Base-by-base conservation (phyloP, 495 filamentous ascomycete genomes). In the Penicillium turbatum region DNA sequence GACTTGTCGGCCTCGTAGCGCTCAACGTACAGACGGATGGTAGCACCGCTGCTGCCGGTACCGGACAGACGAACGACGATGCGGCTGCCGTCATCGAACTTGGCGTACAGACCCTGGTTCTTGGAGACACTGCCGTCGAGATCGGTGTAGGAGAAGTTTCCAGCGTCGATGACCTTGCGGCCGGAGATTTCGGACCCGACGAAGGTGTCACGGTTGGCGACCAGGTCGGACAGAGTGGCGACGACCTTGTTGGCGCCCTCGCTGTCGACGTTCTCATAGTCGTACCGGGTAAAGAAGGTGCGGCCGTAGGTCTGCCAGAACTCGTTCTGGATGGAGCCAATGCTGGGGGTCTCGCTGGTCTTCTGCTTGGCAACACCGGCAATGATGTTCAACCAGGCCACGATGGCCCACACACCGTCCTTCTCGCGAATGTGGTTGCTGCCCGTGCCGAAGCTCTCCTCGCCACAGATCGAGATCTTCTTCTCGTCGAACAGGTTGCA, bases 381-480 rank as follows among this genome's bases (percentile, higher is more conserved):
- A 63, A 98, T 96, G 70, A 98, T 95, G 74, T 98, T 98, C 65
- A 98, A 71, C 93, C 93, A 98, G 32, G 93, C 93, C 21, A 97
- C 87, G 45, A 98, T 81, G 54, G 93, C 93, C 93, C 93, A 98
- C 46, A 97, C 77, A 39, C 93, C 93, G 61, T 98, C 93, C 80
- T 98, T 98, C 82, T 98, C 93, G 50, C 93, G 87, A 68, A 98
- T 96, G 72, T 98, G 93, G 77, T 98, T 96, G 79, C 87, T 92
- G n/a, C 93, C 93, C 2, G 93, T 98, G 35, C 93, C 93, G 68
- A 98, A 98, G 47, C 87, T 92, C 79, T 98, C 93, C 71, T 98
- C 93, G 37, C 93, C 93, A 68, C 93, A 98, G 71, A 98, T 98
- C 61, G 92, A 96, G 70, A 98, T 87, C 81, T 96, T 96, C 72